Percentiles rank a stretch among this genome's conserved stretches.
Conservation (phyloP, 208 protist species). For the Trypanosoma scelopori region DNA sequence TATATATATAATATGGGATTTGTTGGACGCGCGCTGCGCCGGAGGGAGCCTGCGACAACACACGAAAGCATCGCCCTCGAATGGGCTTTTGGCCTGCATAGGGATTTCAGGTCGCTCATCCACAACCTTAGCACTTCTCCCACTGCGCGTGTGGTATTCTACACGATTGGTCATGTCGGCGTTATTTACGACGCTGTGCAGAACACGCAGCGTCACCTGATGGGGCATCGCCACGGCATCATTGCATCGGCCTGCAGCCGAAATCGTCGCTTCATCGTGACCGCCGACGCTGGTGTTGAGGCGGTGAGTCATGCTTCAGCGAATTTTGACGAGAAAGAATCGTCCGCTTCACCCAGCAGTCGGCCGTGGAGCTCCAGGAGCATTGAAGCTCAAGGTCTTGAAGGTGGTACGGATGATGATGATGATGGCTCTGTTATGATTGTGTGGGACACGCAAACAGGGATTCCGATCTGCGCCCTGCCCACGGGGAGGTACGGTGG, state of each 20-base stretch:
- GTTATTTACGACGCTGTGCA: slow-evolving; percentile 90
- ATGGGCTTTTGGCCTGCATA: slow-evolving; percentile 92
- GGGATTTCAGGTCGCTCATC: slow-evolving; percentile 81
- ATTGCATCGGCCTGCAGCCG: slow-evolving; percentile 70
- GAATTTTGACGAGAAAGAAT: background rate
- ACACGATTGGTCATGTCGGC: slow-evolving; percentile 87
- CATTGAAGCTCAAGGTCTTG: background rate
- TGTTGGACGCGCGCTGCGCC: slow-evolving; percentile 22
- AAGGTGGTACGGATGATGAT: background rate
- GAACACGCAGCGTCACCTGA: slow-evolving; percentile 87
- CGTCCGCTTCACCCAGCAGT: background rate
- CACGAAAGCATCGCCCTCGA: slow-evolving; percentile 76
- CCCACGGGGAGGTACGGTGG: slow-evolving; percentile 75
- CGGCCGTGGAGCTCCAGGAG: background rate
- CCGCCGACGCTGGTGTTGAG: slow-evolving; percentile 76
- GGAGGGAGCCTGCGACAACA: slow-evolving; percentile 19
- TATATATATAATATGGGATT: slow-evolving; percentile 20
- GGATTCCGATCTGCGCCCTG: slow-evolving; percentile 83
- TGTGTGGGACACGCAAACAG: slow-evolving; percentile 91
- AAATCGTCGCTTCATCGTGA: slow-evolving; percentile 92
- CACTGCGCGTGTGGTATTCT: slow-evolving; percentile 85
- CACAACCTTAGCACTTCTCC: slow-evolving; percentile 80
- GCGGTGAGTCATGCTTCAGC: background rate
- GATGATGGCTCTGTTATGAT: slow-evolving; percentile 76
- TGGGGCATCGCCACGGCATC: slow-evolving; percentile 90